These are phyloP conservation scores for Dentipellis sp. DNA, from an alignment of 768 basidiomycete species.

Conservation along the genomic window DNA sequence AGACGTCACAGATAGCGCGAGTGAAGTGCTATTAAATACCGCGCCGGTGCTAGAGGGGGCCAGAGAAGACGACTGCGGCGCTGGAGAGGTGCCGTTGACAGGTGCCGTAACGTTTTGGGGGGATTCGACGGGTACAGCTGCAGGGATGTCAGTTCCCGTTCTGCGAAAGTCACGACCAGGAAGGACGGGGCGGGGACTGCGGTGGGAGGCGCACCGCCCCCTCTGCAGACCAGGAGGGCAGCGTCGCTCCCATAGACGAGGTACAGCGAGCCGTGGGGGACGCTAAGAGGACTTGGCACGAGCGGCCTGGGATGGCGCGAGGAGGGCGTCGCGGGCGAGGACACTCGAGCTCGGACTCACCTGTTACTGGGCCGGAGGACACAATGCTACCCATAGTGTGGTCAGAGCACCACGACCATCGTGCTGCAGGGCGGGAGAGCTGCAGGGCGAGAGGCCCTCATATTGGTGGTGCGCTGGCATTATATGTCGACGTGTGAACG, in stretches of 20 bases:
- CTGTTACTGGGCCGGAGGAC: neutral
- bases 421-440: neutral
- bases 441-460: slow-evolving; percentile 1
- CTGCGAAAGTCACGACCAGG: no score
- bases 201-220: no score
- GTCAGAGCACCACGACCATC: neutral
- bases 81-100: no score
- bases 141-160: no score
- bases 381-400: neutral
- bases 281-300: neutral
- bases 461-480: neutral
- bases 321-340: neutral
- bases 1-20: no score
- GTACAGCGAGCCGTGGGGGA: neutral
- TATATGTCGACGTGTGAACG: slow-evolving; percentile 8
- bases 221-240: no score
- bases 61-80: no score
- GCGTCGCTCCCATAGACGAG: neutral
- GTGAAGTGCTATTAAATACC: no score
- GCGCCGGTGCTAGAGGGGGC: no score
- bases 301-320: neutral
- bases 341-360: neutral
- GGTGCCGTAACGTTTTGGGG: no score
- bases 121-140: no score
- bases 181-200: no score